Evolutionary conservation across 495 filamentous ascomycete genomes (phyloP).

Genomic region (Xylaria grammica): DNA sequence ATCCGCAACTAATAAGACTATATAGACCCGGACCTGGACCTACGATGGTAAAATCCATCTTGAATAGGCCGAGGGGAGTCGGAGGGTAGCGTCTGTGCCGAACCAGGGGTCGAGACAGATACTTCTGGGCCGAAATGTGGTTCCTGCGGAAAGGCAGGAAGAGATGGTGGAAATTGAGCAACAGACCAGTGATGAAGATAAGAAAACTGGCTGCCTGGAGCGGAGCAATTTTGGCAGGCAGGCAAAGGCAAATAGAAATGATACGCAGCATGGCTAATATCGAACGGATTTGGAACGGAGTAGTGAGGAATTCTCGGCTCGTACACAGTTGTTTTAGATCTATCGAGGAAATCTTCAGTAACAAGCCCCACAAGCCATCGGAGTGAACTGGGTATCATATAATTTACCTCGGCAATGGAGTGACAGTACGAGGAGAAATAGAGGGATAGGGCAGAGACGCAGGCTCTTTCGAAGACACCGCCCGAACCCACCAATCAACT

Average conservation of each 20-base stretch:
- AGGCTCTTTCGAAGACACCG: slow-evolving; percentile 7
- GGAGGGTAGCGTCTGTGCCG: slow-evolving; percentile 9
- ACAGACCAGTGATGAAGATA: not conserved
- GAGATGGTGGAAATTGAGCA: not conserved
- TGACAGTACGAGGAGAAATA: slow-evolving; percentile 28
- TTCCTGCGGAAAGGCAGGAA: not conserved
- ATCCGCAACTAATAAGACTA: not conserved
- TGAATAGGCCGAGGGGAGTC: slow-evolving; percentile 8
- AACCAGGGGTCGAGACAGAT: not conserved
- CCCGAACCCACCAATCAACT: slow-evolving; percentile 24
- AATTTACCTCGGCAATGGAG: slow-evolving; percentile 24
- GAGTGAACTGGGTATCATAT: not conserved
- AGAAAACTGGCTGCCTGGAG: not conserved
- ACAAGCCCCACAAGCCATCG: not conserved
- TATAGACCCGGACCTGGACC: slow-evolving; percentile 21
- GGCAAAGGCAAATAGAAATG: slow-evolving; percentile 24
- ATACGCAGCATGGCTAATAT: slow-evolving; percentile 12
- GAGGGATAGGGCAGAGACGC: not conserved
- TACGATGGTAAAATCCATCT: not conserved
- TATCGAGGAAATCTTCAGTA: not conserved
- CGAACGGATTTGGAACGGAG: not conserved
- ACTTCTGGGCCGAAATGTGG: not conserved
- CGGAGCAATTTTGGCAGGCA: slow-evolving; percentile 13
- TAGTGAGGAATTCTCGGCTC: not conserved
- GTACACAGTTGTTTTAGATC: slow-evolving; percentile 17